A percentile compares a stretch with the other conserved stretches of the same genome.
phyloP scores from a whole-genome alignment of 352 stramenopile species.

The Peronospora tabacina region DNA sequence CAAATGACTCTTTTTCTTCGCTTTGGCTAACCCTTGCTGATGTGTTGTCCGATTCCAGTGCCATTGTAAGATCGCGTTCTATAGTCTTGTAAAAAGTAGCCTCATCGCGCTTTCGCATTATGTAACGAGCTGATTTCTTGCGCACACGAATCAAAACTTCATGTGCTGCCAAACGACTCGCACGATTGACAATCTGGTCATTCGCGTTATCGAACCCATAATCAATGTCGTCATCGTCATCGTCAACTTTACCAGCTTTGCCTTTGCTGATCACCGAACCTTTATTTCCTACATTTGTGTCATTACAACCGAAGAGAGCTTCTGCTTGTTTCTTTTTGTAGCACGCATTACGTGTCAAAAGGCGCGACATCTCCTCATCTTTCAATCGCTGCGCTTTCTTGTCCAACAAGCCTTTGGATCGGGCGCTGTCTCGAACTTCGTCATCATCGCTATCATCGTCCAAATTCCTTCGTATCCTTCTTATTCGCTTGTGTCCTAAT shows the following conservation, averaged over 20 bases:
- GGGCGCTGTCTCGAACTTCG: slow-evolving; percentile 28
- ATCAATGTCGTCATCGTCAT: slow-evolving; percentile 69
- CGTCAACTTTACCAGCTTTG: slow-evolving; percentile 26
- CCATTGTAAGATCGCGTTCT: slow-evolving; percentile 70
- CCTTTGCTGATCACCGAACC: slow-evolving; percentile 13
- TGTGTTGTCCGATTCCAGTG: slow-evolving; percentile 59
- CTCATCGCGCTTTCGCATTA: slow-evolving; percentile 69
- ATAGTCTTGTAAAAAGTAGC: slow-evolving; percentile 81
- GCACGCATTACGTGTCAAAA: slow-evolving; percentile 49
- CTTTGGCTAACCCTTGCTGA: slow-evolving; percentile 5
- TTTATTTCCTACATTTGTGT: slow-evolving; percentile 15
- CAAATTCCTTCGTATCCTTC: slow-evolving; percentile 8
- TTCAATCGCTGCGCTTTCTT: slow-evolving; percentile 48
- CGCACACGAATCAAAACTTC: slow-evolving; percentile 62
- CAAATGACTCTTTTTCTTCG: slow-evolving; percentile 12
- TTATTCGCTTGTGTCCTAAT: slow-evolving; percentile 18
- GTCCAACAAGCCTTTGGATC: slow-evolving; percentile 24
- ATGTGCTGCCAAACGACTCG: slow-evolving; percentile 60
- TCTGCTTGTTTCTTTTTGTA: slow-evolving; percentile 58
- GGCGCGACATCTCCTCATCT: slow-evolving; percentile 74
- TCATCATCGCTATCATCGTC: slow-evolving; percentile 26
- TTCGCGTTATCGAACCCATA: slow-evolving; percentile 83
- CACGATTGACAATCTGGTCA: slow-evolving; percentile 70
- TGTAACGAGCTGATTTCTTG: slow-evolving; percentile 67
- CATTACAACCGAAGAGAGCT: slow-evolving; percentile 27